Evolutionary conservation across 257 asterid genomes (phyloP), one percentile per base, ranked within the genome.

Genomic region (Penstemon newberryi): DNA sequence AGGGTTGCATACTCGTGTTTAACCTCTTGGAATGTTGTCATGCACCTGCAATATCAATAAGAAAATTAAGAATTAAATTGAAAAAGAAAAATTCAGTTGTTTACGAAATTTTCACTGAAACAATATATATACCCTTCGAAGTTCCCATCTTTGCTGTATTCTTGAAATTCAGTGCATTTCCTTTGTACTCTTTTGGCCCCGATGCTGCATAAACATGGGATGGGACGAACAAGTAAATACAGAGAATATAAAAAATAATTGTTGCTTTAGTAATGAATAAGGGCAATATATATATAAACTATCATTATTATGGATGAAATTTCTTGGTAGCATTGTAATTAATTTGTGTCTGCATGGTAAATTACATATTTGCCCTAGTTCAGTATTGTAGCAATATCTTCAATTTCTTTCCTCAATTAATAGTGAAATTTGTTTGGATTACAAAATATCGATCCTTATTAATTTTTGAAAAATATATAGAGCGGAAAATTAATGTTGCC

Each of bases 101-200:
- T 37, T 45, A 52, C 6, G 9, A 7, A 37, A 5, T 5, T 41
- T 13, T 36, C 8, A 25, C 37, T 15, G 9, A 4, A 9, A 33
- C 10, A 3, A 15, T 5, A 45, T 52, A 2, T 8, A 56, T 83
- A 88, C 96, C 96, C 91, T 53, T 86, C 88, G 38, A 76, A 63
- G 81, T 86, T 82, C 55, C 71, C 77, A 13, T 73, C 79, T 40
- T 80, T 81, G 85, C 96, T 86, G 73, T 81, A 85, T 7, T 86
- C 89, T 70, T 87, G 95, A 71, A 91, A 89, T 12, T 79, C 73
- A 15, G 91, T 79, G 74, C 96, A 85, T 65, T 85, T 91, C 47
- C 8, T 81, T 79, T 85, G 83, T 3, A 91, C 93, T 65, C 76
- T 86, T 69, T 76, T 87, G 39, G 96, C 97, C 9, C 97, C 96